Percentiles rank a stretch among this genome's conserved stretches.
phyloP scores from a whole-genome alignment of 2,329 filamentous ascomycete genomes.

The Aspergillus quadricinctus region DNA sequence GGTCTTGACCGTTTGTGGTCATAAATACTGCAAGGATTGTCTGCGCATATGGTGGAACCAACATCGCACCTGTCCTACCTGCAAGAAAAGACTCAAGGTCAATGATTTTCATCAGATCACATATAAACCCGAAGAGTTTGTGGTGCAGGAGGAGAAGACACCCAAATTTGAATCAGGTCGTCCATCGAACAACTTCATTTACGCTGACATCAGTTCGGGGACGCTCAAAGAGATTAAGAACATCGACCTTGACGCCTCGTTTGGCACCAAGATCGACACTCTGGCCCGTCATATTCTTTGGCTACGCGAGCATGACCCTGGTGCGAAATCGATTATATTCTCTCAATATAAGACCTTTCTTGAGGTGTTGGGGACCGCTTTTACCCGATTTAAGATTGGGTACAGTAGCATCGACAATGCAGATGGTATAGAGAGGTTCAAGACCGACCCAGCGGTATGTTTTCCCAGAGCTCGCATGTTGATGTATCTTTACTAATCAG shows the following conservation, averaged over 20 bases:
- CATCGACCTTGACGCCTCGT: constrained; percentile 69
- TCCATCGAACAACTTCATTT: constrained; percentile 56
- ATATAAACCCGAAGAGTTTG: constrained; percentile 70
- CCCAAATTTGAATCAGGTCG: constrained; percentile 26
- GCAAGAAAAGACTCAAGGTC: constrained; percentile 64
- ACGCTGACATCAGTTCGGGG: constrained; percentile 67
- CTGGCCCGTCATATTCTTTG: constrained; percentile 76
- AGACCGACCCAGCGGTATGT: constrained; percentile 58
- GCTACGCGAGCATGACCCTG: constrained; percentile 77
- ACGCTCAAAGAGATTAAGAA: constrained; percentile 76
- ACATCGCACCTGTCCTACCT: constrained; percentile 76
- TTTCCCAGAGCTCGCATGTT: background rate
- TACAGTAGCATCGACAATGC: constrained; percentile 65
- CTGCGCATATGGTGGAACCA: constrained; percentile 72
- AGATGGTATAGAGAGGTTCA: constrained; percentile 71
- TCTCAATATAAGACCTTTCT: constrained; percentile 86
- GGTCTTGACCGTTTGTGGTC: constrained; percentile 72
- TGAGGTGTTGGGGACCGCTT: constrained; percentile 65
- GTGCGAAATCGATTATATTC: constrained; percentile 89
- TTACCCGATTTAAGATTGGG: constrained; percentile 68
- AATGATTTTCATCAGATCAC: constrained; percentile 80
- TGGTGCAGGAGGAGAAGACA: constrained; percentile 55
- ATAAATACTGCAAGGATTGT: constrained; percentile 88
- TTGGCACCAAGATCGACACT: constrained; percentile 87
- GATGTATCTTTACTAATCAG: constrained; percentile 15